Evolutionary conservation across 176 grass and related monocot species (phyloP).

Genomic region (Eleusine coracana): DNA sequence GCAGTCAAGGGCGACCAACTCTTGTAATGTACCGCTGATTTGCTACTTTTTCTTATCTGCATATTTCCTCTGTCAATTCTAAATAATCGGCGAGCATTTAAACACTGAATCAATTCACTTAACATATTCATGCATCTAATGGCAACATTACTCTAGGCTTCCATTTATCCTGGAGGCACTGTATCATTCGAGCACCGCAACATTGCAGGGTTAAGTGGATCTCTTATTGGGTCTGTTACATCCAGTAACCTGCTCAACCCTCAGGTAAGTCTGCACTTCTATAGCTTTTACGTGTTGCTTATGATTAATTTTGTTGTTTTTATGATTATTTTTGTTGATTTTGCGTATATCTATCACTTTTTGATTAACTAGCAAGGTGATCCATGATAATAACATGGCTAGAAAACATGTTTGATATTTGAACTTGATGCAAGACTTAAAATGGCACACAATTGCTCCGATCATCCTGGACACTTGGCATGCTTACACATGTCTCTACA

Average conservation of each 20-base stretch:
- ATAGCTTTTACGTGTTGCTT: not conserved
- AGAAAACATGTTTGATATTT: too few relatives aligned
- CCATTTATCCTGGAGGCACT: slow-evolving; percentile 92
- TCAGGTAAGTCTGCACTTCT: slow-evolving; percentile 56
- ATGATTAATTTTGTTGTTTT: too few relatives aligned
- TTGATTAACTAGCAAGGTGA: too few relatives aligned
- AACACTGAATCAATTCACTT: not conserved
- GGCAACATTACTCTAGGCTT: slow-evolving; percentile 54
- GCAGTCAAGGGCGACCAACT: slow-evolving; percentile 75
- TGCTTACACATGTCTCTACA: too few relatives aligned
- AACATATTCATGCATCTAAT: not conserved
- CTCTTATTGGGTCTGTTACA: slow-evolving; percentile 85
- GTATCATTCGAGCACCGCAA: slow-evolving; percentile 94
- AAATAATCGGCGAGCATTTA: not conserved
- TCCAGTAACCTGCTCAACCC: slow-evolving; percentile 96
- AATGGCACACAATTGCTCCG: too few relatives aligned
- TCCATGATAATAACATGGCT: too few relatives aligned
- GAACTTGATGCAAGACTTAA: too few relatives aligned
- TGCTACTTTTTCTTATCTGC: not conserved
- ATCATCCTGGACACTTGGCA: too few relatives aligned
- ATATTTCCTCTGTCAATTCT: not conserved
- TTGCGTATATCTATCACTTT: too few relatives aligned
- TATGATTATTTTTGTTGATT: too few relatives aligned
- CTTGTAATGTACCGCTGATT: slow-evolving; percentile 52
- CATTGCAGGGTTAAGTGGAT: slow-evolving; percentile 85